Conservation (phyloP, 2,329 filamentous ascomycete species). For the Fusarium phyllophilum region DNA sequence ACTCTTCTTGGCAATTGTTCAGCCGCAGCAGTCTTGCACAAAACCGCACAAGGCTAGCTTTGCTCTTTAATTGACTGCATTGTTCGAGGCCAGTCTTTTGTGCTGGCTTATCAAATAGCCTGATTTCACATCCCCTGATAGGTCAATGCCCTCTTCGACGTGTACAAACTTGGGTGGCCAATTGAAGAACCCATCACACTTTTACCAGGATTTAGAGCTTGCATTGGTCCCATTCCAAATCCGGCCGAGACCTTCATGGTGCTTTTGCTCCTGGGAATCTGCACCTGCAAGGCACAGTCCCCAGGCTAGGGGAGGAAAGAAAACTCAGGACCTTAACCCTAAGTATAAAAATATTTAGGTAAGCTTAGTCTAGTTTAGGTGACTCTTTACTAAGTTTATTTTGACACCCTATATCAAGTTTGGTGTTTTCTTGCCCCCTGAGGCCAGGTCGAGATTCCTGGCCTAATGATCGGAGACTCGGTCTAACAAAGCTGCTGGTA, state of each 20-base stretch:
- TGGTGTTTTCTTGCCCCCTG: too few relatives aligned
- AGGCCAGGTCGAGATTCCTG: neutral
- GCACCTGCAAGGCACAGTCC: conserved; percentile 17
- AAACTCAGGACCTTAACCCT: too few relatives aligned
- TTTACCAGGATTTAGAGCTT: neutral
- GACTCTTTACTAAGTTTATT: too few relatives aligned
- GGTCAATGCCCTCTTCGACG: neutral
- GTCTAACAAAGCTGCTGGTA: neutral
- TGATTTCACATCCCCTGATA: neutral
- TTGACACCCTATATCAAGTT: too few relatives aligned
- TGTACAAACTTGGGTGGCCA: neutral
- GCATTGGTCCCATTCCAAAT: neutral
- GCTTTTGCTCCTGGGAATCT: neutral
- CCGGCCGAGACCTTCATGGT: neutral
- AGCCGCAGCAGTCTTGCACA: neutral
- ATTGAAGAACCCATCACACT: neutral
- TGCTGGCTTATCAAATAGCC: neutral
- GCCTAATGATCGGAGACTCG: neutral
- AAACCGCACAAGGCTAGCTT: neutral
- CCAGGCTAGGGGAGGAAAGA: neutral
- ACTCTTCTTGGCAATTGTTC: neutral
- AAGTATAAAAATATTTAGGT: too few relatives aligned
- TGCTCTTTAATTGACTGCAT: neutral
- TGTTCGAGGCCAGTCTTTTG: neutral
- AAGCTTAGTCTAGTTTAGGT: too few relatives aligned